phyloP scores from a whole-genome alignment of 306 rosid species.

The Rosa chinensis region DNA sequence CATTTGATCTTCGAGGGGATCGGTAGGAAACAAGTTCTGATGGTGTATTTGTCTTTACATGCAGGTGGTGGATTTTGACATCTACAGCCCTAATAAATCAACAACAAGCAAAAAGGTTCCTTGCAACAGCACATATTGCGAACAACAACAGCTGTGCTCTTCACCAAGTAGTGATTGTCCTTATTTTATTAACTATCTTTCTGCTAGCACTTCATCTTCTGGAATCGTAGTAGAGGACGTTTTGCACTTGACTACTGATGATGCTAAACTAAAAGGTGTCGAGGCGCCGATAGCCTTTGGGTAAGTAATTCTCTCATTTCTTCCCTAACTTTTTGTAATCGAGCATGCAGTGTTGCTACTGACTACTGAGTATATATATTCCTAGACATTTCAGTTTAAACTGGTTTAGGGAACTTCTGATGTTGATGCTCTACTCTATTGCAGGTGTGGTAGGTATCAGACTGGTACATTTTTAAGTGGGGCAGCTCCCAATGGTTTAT shows the following conservation, averaged over 20 bases:
- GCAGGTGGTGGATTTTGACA: slow-evolving; percentile 42
- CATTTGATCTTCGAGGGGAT: background rate
- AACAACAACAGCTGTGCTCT: slow-evolving; percentile 41
- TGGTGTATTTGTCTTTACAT: slow-evolving; percentile 27
- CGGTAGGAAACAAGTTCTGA: slow-evolving; percentile 18
- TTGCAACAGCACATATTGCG: slow-evolving; percentile 69
- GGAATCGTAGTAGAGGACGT: slow-evolving; percentile 84
- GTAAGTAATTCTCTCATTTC: slow-evolving; percentile 38
- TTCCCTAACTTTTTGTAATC: background rate
- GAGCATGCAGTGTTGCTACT: background rate
- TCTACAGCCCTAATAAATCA: slow-evolving; percentile 62
- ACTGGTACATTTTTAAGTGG: slow-evolving; percentile 64
- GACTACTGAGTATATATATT: background rate
- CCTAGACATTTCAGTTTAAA: background rate
- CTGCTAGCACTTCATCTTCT: slow-evolving; percentile 60
- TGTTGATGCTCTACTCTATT: slow-evolving; percentile 16
- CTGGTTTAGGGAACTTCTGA: slow-evolving; percentile 8
- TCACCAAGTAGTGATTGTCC: slow-evolving; percentile 50
- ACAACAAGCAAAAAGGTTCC: slow-evolving; percentile 60
- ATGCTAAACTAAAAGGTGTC: slow-evolving; percentile 27
- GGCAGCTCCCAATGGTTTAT: slow-evolving; percentile 85
- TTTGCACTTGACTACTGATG: slow-evolving; percentile 66
- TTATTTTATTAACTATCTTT: slow-evolving; percentile 53
- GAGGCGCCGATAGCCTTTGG: slow-evolving; percentile 65
- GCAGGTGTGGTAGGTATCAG: slow-evolving; percentile 86